Evolutionary conservation across 2,329 filamentous ascomycete genomes (phyloP).

Genomic region (Rhinocladiella mackenziei): DNA sequence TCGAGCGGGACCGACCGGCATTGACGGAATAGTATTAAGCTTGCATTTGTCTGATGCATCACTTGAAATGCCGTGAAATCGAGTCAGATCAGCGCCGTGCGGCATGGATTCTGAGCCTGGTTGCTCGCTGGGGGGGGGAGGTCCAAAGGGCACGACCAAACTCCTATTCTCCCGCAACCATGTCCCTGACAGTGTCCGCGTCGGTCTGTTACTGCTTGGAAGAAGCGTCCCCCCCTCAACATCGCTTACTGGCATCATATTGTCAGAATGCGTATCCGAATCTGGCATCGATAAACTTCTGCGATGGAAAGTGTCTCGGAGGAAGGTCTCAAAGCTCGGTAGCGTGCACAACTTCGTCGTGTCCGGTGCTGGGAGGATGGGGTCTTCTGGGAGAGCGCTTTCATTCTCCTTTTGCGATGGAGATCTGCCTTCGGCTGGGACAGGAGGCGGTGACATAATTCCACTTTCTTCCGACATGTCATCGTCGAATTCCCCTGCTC

Average conservation of each 20-base stretch:
- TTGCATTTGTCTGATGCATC: background rate
- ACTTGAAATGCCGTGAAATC: background rate
- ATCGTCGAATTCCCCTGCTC: conserved; percentile 15
- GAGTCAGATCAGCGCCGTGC: background rate
- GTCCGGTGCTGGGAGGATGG: background rate
- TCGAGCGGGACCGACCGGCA: too few relatives aligned
- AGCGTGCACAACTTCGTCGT: conserved; percentile 4
- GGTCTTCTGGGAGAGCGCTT: background rate
- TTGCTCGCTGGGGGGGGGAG: too few relatives aligned
- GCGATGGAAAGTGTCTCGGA: conserved; percentile 19
- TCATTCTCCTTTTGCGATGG: background rate
- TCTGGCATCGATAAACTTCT: conserved; percentile 18
- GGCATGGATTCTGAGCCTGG: background rate
- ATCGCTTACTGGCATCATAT: background rate
- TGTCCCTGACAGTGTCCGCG: conserved; percentile 16
- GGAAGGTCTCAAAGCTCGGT: conserved; percentile 21
- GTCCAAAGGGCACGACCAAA: background rate
- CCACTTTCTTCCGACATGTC: conserved; percentile 13
- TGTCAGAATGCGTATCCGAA: background rate
- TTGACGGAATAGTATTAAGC: too few relatives aligned
- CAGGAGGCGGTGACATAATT: conserved; percentile 6
- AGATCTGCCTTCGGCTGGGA: conserved; percentile 1
- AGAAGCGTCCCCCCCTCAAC: conserved; percentile 3
- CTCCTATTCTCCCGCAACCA: conserved; percentile 6
- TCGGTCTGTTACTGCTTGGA: conserved; percentile 6